Evolutionary conservation across 2,329 filamentous ascomycete genomes (phyloP).

Genomic region (Alternaria rosae): DNA sequence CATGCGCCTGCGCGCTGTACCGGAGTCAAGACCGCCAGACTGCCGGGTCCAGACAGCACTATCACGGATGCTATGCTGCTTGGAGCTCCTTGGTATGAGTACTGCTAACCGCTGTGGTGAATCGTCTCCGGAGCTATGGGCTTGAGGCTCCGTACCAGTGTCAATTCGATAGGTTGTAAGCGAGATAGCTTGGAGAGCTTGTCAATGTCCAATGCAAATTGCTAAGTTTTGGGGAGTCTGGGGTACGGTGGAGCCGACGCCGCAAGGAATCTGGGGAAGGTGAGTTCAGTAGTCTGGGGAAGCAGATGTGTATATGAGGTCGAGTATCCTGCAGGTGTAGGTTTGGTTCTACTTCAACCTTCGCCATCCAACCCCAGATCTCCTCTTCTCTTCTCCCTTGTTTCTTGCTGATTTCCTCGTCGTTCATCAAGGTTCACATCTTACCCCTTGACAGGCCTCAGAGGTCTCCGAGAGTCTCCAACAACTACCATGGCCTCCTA

Average conservation of each 20-base stretch:
- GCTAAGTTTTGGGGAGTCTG: slow-evolving; percentile 11
- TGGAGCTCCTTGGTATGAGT: background rate
- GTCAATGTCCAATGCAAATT: slow-evolving; percentile 3
- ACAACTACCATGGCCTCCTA: slow-evolving; percentile 21
- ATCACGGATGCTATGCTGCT: background rate
- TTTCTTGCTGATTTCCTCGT: background rate
- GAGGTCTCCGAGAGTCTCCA: background rate
- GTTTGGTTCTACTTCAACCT: background rate
- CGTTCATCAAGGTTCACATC: background rate
- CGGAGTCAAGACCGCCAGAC: slow-evolving; percentile 12
- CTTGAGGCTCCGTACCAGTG: background rate
- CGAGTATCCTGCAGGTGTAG: background rate
- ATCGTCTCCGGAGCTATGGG: slow-evolving; percentile 13
- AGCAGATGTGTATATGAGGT: slow-evolving; percentile 14
- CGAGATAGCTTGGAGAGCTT: background rate
- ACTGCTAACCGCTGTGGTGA: slow-evolving; percentile 4
- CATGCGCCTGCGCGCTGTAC: background rate
- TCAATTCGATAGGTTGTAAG: background rate
- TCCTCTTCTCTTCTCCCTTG: background rate
- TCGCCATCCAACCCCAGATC: background rate
- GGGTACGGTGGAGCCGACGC: slow-evolving; percentile 19
- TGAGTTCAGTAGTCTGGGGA: slow-evolving; percentile 7
- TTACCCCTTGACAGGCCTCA: background rate
- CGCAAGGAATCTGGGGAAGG: slow-evolving; percentile 18
- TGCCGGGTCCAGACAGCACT: slow-evolving; percentile 5